phyloP scores from a whole-genome alignment of 1,284 basidiomycete genomes.

The Abortiporus biennis region DNA sequence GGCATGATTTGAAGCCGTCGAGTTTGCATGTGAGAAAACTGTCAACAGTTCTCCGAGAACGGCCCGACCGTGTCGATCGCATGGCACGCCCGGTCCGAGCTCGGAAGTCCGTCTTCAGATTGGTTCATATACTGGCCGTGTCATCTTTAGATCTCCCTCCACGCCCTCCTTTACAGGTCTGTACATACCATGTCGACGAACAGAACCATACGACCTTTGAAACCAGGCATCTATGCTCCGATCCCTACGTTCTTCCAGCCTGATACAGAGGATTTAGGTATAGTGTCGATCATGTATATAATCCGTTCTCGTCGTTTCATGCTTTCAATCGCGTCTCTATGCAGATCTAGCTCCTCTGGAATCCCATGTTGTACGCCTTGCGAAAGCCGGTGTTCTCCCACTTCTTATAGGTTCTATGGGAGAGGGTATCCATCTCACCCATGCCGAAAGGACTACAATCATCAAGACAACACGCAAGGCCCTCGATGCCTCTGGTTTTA shows the following conservation, averaged over 20 bases:
- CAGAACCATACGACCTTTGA: too few species aligned
- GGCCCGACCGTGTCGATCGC: background rate
- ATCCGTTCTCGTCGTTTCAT: background rate
- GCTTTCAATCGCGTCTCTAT: background rate
- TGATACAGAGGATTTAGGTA: constrained; percentile 77
- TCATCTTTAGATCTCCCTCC: background rate
- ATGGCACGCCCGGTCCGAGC: constrained; percentile 3
- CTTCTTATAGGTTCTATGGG: constrained; percentile 82
- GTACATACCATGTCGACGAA: too few species aligned
- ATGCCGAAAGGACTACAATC: constrained; percentile 63
- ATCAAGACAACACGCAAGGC: constrained; percentile 69
- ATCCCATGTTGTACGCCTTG: constrained; percentile 67
- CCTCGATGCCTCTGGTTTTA: constrained; percentile 61
- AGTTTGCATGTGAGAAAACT: too few species aligned
- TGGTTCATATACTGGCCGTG: background rate
- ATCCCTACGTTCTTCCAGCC: constrained; percentile 82
- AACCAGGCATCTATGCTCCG: constrained; percentile 78
- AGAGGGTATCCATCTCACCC: constrained; percentile 77
- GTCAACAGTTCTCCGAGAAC: too few species aligned
- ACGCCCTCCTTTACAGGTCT: background rate
- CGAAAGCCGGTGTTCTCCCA: constrained; percentile 68
- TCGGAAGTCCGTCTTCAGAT: background rate
- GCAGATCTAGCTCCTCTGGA: constrained; percentile 71
- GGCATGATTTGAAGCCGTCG: too few species aligned
- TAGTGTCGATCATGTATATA: background rate